Base-by-base conservation (phyloP, 306 rosid genomes). In the Quercus wislizeni region DNA sequence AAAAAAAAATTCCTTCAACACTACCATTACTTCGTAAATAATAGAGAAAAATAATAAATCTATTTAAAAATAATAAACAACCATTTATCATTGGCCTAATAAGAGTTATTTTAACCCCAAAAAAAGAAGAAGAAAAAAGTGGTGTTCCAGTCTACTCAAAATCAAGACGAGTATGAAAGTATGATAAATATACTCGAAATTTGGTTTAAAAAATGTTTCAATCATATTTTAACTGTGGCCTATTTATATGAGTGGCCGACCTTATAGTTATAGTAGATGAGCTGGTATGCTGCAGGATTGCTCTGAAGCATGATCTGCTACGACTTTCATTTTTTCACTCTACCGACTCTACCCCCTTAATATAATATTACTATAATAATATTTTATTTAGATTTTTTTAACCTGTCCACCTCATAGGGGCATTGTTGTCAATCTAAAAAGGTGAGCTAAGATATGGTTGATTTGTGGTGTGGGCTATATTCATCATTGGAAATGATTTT, bases 401-500 rank as follows among this genome's bases (percentile, higher is more conserved):
- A 19, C 15, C 72, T 3, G 72, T 68, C 52, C n/a, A 1, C 27
- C 11, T n/a, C 52, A n/a, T 35, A 68, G 72, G 72, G 72, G 51
- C 27, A 35, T 68, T 68, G 49, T 67, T 28, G 85, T 77, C 69
- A 71, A 19, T 55, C 18, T 1, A 12, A 4, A 1, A 8, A 51
- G 12, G 21, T 3, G 10, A 19, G 15, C 35, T 6, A 14, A 73
- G 74, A 76, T 78, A 77, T 75, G 65, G 72, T 56, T 56, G 51
- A 55, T 76, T 68, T 63, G 79, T 74, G 85, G 74, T 63, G 79
- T 74, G 85, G 78, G 79, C 75, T 57, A n/a, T 17, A 69, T 56
- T 73, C 85, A 82, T 82, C 76, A 77, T 82, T 82, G 72, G 65
- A 73, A 82, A 82, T 82, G 79, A 82, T 82, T 41, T 41, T 82